Evolutionary conservation across 1,284 basidiomycete species (phyloP), one percentile per base, ranked within the genome.

Genomic region (Ceratobasidium theobromae): DNA sequence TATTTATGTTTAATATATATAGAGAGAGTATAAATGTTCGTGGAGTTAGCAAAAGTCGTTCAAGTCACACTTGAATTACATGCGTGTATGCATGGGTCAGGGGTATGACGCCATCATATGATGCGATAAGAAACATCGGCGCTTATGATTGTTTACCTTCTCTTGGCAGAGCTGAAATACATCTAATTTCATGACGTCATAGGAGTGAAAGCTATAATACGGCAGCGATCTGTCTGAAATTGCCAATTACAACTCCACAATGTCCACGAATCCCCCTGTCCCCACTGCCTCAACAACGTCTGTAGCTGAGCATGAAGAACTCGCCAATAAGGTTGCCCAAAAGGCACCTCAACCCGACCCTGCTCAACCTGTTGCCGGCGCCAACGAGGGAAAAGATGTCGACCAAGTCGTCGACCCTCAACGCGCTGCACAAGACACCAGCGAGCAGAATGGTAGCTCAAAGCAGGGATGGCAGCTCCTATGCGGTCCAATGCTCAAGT

Each of bases 401-500:
- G 48, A 64, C 23, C 16, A 64, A 23, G 58, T 64, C 16, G 49
- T 52, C 25, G 49, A 52, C 38, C 58, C 58, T 11, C 35, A 64
- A 64, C 48, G 48, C 9, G 58, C 58, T 9, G 58, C 58, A 11
- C 16, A 64, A 18, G 38, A 64, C 25, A 64, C 58, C 12, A 48
- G 58, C 5, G 23, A 23, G 5, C 49, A 52, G 23, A 52, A 30
- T n/a, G 48, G 58, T 9, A 8, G 49, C 33, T n/a, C 35, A 14
- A 49, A 49, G n/a, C 18, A 40, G 8, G 58, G 35, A 27, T 64
- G 58, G 58, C 58, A 41, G 21, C 25, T 64, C 23, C 38, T 64
- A 4, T 64, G 58, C 23, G 58, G 58, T 4, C 58, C 58, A 9
- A 51, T 64, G 58, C 58, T 64, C 48, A 64, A 64, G 38, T 64